A percentile compares a stretch with the other conserved stretches of the same genome.
Evolutionary conservation across 2,329 filamentous ascomycete species (phyloP).

Genomic region (Gnomoniopsis smithogilvyi): DNA sequence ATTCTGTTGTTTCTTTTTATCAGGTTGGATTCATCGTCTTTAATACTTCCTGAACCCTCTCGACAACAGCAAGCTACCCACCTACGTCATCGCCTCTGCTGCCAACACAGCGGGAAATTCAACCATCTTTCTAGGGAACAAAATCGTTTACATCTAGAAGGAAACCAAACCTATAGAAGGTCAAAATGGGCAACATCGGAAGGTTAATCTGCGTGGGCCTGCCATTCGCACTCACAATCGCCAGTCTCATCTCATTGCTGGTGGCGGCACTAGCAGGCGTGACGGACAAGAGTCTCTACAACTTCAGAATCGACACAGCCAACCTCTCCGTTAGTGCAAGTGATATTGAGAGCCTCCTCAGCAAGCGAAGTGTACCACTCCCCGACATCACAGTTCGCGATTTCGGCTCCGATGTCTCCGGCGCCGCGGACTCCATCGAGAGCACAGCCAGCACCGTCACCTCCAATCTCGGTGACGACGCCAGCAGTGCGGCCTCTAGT

Average conservation of each 20-base stretch:
- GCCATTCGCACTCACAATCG: conserved; percentile 79
- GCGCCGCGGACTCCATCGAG: neutral
- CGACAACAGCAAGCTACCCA: too few relatives aligned
- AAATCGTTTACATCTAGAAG: neutral
- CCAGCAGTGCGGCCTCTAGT: conserved; percentile 1
- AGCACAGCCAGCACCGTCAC: conserved; percentile 2
- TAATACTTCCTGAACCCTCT: neutral
- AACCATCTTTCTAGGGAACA: too few relatives aligned
- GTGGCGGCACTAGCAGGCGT: conserved; percentile 55
- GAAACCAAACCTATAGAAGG: neutral
- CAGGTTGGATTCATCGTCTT: neutral
- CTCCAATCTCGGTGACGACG: neutral
- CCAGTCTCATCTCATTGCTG: conserved; percentile 67
- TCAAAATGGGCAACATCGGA: conserved; percentile 44
- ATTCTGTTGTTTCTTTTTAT: neutral
- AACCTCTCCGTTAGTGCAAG: conserved; percentile 53
- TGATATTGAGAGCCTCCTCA: conserved; percentile 31
- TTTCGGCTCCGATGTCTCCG: neutral
- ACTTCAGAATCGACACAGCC: conserved; percentile 60
- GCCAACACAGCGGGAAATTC: too few relatives aligned
- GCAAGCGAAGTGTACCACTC: conserved; percentile 9
- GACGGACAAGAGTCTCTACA: conserved; percentile 52
- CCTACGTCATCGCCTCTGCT: too few relatives aligned
- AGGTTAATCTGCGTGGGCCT: conserved; percentile 83
- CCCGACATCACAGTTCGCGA: conserved; percentile 22